Conservation (phyloP, 257 asterid genomes). For the Nicotiana attenuata region DNA sequence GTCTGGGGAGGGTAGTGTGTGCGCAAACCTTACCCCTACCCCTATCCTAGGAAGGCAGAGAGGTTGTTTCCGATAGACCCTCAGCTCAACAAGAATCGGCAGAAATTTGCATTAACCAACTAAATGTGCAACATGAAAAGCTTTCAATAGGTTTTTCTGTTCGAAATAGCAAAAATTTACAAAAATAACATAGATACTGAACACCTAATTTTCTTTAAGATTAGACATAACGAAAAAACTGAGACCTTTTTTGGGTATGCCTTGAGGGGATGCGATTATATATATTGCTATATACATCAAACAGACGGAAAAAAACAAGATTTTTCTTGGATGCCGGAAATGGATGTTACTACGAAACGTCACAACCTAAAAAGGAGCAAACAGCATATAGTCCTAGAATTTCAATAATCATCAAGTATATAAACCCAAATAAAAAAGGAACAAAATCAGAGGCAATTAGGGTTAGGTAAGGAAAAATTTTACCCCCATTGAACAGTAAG, state of each 20-base stretch:
- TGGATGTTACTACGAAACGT: not conserved
- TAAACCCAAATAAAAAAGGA: not conserved
- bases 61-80: not conserved
- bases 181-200: not conserved
- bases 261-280: not conserved
- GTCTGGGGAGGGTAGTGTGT: no score
- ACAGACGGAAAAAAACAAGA: not conserved
- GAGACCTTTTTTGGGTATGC: not conserved
- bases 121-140: not conserved
- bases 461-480: not conserved
- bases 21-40: no score
- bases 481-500: conserved; percentile 22
- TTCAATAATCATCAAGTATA: not conserved
- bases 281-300: not conserved
- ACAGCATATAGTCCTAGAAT: not conserved
- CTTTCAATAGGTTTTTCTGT: not conserved
- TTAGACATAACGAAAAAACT: not conserved
- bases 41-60: no score
- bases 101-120: not conserved
- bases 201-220: not conserved
- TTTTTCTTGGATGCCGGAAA: not conserved
- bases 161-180: not conserved
- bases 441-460: not conserved
- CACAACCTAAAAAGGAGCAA: not conserved
- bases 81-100: not conserved